These are phyloP conservation scores for Penicillium digitatum DNA, from an alignment of 2,329 filamentous ascomycete species.

Conservation along the genomic window DNA sequence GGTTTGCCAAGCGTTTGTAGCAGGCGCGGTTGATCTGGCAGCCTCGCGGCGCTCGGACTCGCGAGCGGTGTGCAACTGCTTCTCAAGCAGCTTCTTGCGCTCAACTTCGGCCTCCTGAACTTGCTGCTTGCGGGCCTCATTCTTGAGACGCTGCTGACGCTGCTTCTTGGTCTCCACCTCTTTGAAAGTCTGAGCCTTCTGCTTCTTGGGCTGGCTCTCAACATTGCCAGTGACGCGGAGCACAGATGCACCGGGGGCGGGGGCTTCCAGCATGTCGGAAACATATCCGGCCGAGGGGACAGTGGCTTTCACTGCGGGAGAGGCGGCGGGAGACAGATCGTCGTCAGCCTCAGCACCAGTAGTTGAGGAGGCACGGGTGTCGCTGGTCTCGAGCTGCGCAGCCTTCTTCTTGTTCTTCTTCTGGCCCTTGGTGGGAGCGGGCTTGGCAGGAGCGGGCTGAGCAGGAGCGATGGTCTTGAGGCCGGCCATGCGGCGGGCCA, in stretches of 20 bases:
- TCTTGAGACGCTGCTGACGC: slow-evolving; percentile 86
- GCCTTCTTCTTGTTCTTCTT: slow-evolving; percentile 73
- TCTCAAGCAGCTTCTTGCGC: slow-evolving; percentile 71
- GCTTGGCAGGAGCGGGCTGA: slow-evolving; percentile 56
- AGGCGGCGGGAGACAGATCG: slow-evolving; percentile 67
- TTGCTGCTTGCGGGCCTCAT: slow-evolving; percentile 69
- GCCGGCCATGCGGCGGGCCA: slow-evolving; percentile 68
- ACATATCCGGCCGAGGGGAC: slow-evolving; percentile 58
- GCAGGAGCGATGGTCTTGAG: slow-evolving; percentile 53
- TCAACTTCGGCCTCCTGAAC: slow-evolving; percentile 75
- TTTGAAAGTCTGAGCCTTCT: slow-evolving; percentile 57
- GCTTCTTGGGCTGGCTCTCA: slow-evolving; percentile 57
- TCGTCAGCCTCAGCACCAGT: slow-evolving; percentile 75
- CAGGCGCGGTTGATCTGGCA: slow-evolving; percentile 46
- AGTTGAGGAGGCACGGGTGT: slow-evolving; percentile 64
- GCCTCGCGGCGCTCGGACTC: slow-evolving; percentile 79
- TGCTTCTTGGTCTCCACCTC: slow-evolving; percentile 87
- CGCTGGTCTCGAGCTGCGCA: slow-evolving; percentile 44
- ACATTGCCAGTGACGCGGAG: slow-evolving; percentile 70
- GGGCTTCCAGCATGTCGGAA: slow-evolving; percentile 85
- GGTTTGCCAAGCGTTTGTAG: slow-evolving; percentile 53
- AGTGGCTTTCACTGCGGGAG: slow-evolving; percentile 54
- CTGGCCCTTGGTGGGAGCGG: slow-evolving; percentile 40
- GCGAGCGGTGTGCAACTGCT: slow-evolving; percentile 76
- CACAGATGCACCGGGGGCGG: slow-evolving; percentile 64